phyloP scores from a whole-genome alignment of 345 rosid genomes.

The Aurinia saxatilis region DNA sequence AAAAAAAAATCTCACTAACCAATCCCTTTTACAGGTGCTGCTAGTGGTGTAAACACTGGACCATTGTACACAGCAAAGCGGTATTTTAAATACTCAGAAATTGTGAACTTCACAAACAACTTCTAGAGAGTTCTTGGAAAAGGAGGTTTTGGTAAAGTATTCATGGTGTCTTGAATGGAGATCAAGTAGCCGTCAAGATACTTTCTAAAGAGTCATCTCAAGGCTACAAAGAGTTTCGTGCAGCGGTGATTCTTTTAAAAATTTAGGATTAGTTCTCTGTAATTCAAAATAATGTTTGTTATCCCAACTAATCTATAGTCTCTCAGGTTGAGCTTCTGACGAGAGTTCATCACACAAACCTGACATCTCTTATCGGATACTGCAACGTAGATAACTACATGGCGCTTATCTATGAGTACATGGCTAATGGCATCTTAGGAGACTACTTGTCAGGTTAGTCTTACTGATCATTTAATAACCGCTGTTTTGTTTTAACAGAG shows the following conservation, averaged over 20 bases:
- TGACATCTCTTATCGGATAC: slow-evolving; percentile 38
- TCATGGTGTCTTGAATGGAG: slow-evolving; percentile 23
- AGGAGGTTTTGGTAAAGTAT: slow-evolving; percentile 45
- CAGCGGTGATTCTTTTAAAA: slow-evolving; percentile 27
- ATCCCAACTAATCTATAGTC: neutral
- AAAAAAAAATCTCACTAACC: too few species aligned
- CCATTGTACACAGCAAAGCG: neutral
- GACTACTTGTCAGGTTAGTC: slow-evolving; percentile 29
- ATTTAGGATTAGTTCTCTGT: neutral
- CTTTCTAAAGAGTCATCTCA: slow-evolving; percentile 29
- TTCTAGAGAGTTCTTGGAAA: slow-evolving; percentile 16
- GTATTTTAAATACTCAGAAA: neutral
- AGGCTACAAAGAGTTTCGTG: slow-evolving; percentile 34
- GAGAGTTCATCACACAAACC: slow-evolving; percentile 40
- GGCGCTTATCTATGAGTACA: slow-evolving; percentile 37
- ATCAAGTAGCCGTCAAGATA: slow-evolving; percentile 43
- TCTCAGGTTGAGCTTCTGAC: slow-evolving; percentile 34
- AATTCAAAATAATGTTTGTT: neutral
- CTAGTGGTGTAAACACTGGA: neutral
- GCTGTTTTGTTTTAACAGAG: neutral
- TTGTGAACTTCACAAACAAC: slow-evolving; percentile 7
- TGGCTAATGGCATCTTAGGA: slow-evolving; percentile 36
- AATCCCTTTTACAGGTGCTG: neutral
- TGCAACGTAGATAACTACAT: slow-evolving; percentile 27
- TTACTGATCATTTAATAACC: neutral